These are phyloP conservation scores for Solanum bulbocastanum DNA, from an alignment of 257 asterid genomes.

Conservation along the genomic window DNA sequence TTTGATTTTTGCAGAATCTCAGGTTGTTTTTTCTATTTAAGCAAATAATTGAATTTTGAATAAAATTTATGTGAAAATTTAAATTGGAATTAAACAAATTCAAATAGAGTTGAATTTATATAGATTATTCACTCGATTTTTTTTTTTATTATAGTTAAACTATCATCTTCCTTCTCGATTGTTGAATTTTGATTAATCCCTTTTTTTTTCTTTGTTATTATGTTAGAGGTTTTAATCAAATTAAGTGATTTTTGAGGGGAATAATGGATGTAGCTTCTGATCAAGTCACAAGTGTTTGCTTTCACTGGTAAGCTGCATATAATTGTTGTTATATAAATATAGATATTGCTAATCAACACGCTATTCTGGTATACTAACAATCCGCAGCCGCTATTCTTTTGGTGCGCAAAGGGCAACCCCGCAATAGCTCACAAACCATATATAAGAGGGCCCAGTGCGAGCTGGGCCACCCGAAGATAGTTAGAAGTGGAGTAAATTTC, in stretches of 20 bases:
- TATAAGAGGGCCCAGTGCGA: too few species aligned
- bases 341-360: too few species aligned
- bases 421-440: too few species aligned
- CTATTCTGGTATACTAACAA: too few species aligned
- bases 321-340: neutral
- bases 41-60: neutral
- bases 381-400: too few species aligned
- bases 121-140: neutral
- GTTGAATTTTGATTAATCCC: neutral
- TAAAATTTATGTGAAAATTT: neutral
- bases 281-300: slow-evolving; percentile 56
- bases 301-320: slow-evolving; percentile 42
- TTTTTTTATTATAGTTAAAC: neutral
- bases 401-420: too few species aligned
- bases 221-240: neutral
- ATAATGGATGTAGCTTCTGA: slow-evolving; percentile 59
- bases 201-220: neutral
- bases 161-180: neutral
- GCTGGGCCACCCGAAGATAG: too few species aligned
- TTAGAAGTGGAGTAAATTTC: neutral
- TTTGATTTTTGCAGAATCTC: neutral
- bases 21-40: neutral
- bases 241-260: neutral
- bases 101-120: neutral
- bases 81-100: neutral